Percentiles rank a stretch among this genome's conserved stretches.
These are phyloP conservation scores for Lachancea thermotolerans DNA, from an alignment of 805 yeast species.

Conservation along the genomic window DNA sequence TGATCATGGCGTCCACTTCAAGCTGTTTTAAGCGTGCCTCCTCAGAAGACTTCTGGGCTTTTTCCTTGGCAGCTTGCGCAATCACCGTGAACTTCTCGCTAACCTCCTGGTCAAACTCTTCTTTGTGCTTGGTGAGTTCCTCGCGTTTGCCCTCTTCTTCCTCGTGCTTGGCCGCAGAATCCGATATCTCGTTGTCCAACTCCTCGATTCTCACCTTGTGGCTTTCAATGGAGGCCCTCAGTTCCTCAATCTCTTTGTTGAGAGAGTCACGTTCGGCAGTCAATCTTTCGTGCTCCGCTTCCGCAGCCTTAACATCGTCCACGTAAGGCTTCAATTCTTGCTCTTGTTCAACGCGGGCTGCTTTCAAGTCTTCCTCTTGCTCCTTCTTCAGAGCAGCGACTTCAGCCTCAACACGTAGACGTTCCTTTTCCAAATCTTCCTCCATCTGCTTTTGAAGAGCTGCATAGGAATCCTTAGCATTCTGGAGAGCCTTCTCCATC, in stretches of 20 bases:
- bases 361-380: constrained; percentile 25
- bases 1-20: constrained; percentile 34
- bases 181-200: constrained; percentile 29
- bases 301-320: constrained; percentile 36
- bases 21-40: constrained; percentile 34
- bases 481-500: constrained; percentile 37
- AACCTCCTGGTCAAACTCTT: constrained; percentile 20
- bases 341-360: constrained; percentile 28
- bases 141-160: constrained; percentile 30
- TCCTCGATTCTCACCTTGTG: constrained; percentile 33
- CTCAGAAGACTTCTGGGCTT: constrained; percentile 29
- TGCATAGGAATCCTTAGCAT: constrained; percentile 28
- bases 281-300: constrained; percentile 31
- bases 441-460: constrained; percentile 36
- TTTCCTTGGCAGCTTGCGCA: constrained; percentile 32
- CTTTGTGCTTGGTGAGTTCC: constrained; percentile 29
- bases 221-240: constrained; percentile 30
- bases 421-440: constrained; percentile 32
- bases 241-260: constrained; percentile 38
- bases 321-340: constrained; percentile 38
- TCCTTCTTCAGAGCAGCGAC: constrained; percentile 25
- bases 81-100: constrained; percentile 20
- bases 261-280: constrained; percentile 33
- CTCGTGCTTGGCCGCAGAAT: constrained; percentile 23
- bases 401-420: constrained; percentile 18